Conservation (phyloP, 306 rosid genomes). For the Comarum palustre region DNA sequence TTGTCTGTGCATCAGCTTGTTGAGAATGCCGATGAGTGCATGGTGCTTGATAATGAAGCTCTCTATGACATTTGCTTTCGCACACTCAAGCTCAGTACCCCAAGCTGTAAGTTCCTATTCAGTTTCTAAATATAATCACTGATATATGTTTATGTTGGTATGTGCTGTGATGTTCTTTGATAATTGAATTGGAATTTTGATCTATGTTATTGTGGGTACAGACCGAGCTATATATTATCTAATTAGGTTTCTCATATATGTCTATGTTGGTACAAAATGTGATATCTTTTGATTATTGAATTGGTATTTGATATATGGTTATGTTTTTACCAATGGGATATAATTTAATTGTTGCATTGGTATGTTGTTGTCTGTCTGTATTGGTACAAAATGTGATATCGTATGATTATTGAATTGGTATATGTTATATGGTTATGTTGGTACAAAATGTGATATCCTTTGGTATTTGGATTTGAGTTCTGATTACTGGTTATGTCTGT, state of each 20-base stretch:
- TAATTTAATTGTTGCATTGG: neutral
- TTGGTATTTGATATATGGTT: neutral
- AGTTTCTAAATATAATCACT: neutral
- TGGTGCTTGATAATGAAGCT: constrained; percentile 69
- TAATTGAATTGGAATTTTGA: neutral
- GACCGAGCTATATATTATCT: too few relatives aligned
- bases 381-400: neutral
- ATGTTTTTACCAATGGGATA: too few relatives aligned
- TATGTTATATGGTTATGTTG: neutral
- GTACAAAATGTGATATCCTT: too few relatives aligned
- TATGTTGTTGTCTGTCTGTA: neutral
- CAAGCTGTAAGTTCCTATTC: constrained; percentile 53
- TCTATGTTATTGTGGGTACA: neutral
- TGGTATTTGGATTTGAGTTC: neutral
- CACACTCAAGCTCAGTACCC: constrained; percentile 72
- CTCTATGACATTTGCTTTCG: constrained; percentile 81
- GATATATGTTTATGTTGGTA: neutral
- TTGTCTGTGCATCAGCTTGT: constrained; percentile 76
- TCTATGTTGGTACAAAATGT: neutral
- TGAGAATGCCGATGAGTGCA: constrained; percentile 76
- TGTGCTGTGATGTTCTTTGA: too few relatives aligned
- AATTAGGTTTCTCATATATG: neutral
- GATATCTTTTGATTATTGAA: neutral
- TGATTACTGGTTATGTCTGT: neutral
- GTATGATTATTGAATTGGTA: neutral